Base-by-base conservation (phyloP, 176 grass and related monocot species). In the Aegilops speltoides region DNA sequence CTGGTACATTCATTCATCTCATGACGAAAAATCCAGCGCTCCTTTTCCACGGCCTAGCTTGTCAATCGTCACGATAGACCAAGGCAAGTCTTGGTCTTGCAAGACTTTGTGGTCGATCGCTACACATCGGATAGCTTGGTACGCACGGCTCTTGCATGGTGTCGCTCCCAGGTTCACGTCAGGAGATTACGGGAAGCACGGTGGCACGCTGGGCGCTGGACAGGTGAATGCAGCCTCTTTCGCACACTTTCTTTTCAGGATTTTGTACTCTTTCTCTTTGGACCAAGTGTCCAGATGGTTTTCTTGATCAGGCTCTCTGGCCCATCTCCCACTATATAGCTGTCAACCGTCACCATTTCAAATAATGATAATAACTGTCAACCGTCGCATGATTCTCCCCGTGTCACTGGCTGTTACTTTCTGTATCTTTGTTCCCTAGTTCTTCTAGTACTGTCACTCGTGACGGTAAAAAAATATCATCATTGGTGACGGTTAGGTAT, bases 211-310 rank as follows among this genome's bases (percentile, higher is more conserved):
- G 38, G 22, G 46, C 31, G 36, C 38, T 24, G 19, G 17, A 74
- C 64, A 86, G 37, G 37, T 78, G 88, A 6, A 24, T 78, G 84
- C 16, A 34, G 32, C 26, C 69, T 64, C 71, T 52, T 38, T 6
- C 7, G 34, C 72, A 28, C 48, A 9, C 31, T 83, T 25, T 34
- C 41, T 10, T 32, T 64, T 56, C 28, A 82, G n/a, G 8, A 11
- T 71, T 12, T 48, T 10, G 20, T 48, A 19, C 65, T 50, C 81
- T 48, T 29, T 17, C 24, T 45, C 3, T 40, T 17, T 72, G 37
- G 31, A 46, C 32, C 25, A 43, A 45, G n/a, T 32, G 43, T 9
- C 14, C 26, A 22, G 8, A 68, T 33, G 33, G 8, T 68, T 83
- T 74, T 11, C 8, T 31, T 75, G 41, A 25, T 9, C 73, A 11